A percentile compares a stretch with the other conserved stretches of the same genome.
Evolutionary conservation across 345 rosid genomes (phyloP).

Genomic region (Arabis alpina): DNA sequence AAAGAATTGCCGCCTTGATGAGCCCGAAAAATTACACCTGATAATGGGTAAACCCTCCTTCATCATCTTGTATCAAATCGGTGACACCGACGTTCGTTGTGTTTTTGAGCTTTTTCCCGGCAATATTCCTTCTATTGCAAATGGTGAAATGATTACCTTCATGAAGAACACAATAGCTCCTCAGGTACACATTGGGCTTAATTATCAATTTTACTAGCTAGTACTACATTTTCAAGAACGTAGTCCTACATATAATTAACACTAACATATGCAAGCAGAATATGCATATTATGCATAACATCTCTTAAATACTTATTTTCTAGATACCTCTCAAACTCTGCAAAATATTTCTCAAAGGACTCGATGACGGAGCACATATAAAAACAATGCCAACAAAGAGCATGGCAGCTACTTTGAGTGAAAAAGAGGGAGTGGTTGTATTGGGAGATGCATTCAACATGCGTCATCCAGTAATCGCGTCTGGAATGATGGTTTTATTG

Average conservation of each 20-base stretch:
- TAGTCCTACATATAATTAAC: too few relatives aligned
- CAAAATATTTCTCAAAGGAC: slow-evolving; percentile 47
- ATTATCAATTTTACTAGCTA: too few relatives aligned
- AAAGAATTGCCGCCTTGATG: slow-evolving; percentile 53
- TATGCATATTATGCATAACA: too few relatives aligned
- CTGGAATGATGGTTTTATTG: slow-evolving; percentile 63
- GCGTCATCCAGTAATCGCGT: slow-evolving; percentile 56
- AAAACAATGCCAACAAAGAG: slow-evolving; percentile 48
- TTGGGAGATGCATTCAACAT: slow-evolving; percentile 63
- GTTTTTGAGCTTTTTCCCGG: slow-evolving; percentile 49
- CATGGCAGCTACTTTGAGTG: slow-evolving; percentile 50
- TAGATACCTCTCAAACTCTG: slow-evolving; percentile 41
- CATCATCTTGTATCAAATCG: slow-evolving; percentile 52
- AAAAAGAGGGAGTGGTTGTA: slow-evolving; percentile 54
- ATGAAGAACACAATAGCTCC: slow-evolving; percentile 47
- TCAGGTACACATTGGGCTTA: slow-evolving; percentile 35
- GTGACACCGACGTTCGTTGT: slow-evolving; percentile 58
- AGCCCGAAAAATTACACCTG: slow-evolving; percentile 46
- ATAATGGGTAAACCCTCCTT: slow-evolving; percentile 53
- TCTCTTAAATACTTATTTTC: too few relatives aligned
- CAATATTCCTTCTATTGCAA: slow-evolving; percentile 50
- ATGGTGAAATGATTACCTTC: slow-evolving; percentile 51
- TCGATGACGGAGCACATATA: slow-evolving; percentile 48
- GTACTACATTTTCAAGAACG: too few relatives aligned
- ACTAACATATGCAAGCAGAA: too few relatives aligned